These are phyloP conservation scores for Fusarium humuli DNA, from an alignment of 2,329 filamentous ascomycete genomes.

Conservation along the genomic window DNA sequence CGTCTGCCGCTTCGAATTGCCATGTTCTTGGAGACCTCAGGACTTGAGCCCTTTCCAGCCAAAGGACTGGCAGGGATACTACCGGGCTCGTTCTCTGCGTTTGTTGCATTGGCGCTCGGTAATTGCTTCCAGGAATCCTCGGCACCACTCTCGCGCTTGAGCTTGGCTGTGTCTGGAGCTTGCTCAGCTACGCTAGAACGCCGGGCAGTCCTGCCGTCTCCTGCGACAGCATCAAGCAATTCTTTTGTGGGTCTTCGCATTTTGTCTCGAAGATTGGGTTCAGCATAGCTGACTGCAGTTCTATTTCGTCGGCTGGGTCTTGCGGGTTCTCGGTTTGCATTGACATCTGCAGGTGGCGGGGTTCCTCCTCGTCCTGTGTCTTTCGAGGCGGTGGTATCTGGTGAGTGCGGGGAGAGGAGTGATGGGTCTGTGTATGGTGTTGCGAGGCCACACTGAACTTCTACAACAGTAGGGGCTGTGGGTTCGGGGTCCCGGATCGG, in stretches of 20 bases:
- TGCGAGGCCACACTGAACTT: conserved; percentile 37
- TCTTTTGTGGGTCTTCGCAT: conserved; percentile 85
- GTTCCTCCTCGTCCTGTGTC: conserved; percentile 61
- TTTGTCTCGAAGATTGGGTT: conserved; percentile 83
- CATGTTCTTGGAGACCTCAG: conserved; percentile 50
- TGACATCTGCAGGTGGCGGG: conserved; percentile 70
- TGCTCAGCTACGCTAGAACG: conserved; percentile 54
- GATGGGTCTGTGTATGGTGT: conserved; percentile 54
- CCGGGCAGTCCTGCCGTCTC: conserved; percentile 67
- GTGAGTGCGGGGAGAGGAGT: conserved; percentile 61
- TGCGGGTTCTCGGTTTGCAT: conserved; percentile 65
- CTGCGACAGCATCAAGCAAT: conserved; percentile 77
- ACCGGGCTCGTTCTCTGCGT: conserved; percentile 31
- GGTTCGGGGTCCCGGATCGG: conserved; percentile 30
- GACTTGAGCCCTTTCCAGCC: conserved; percentile 53
- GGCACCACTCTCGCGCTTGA: conserved; percentile 52
- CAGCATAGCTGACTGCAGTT: conserved; percentile 80
- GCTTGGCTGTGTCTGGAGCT: conserved; percentile 42
- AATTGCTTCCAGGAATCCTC: conserved; percentile 51
- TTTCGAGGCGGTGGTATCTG: conserved; percentile 55
- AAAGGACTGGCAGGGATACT: conserved; percentile 55
- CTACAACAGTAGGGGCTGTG: conserved; percentile 27
- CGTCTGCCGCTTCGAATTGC: conserved; percentile 58
- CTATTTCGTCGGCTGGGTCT: conserved; percentile 76
- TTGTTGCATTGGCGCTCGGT: conserved; percentile 23